Evolutionary conservation across 768 basidiomycete genomes (phyloP).

Genomic region (Cyathus striatus): DNA sequence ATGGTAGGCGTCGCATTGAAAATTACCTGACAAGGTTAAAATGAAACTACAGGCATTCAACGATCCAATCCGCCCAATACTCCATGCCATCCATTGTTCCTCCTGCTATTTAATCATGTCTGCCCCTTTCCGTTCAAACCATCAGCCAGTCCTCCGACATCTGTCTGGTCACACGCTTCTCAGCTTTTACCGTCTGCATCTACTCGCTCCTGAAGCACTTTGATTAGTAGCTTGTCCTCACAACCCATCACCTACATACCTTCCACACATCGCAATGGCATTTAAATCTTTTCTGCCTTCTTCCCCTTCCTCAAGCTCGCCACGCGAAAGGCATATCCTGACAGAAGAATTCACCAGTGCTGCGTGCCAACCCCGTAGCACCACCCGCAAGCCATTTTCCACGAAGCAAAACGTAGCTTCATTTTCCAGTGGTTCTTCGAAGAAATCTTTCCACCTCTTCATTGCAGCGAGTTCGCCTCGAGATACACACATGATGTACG

Average conservation of each 20-base stretch:
- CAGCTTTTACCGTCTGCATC: conserved; percentile 14
- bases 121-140: background rate
- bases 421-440: conserved; percentile 3
- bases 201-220: conserved; percentile 15
- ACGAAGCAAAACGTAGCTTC: too few species aligned
- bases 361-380: conserved; percentile 21
- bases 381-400: background rate
- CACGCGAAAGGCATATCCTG: conserved; percentile 29
- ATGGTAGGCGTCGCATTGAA: too few species aligned
- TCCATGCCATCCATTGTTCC: background rate
- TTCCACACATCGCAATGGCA: conserved; percentile 12
- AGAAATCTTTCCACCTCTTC: conserved; percentile 27
- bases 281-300: background rate
- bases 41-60: too few species aligned
- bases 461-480: conserved; percentile 29
- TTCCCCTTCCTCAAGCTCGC: too few species aligned
- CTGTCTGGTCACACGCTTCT: conserved; percentile 10
- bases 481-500: conserved; percentile 30
- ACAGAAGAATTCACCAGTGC: conserved; percentile 31
- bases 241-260: conserved; percentile 3
- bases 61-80: background rate
- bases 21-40: too few species aligned
- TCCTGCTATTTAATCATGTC: background rate
- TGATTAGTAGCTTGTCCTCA: conserved; percentile 18
- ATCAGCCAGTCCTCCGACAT: conserved; percentile 1